A percentile compares a stretch with the other conserved stretches of the same genome.
Evolutionary conservation across 179 eudicot species (phyloP).

Genomic region (Heliamphora pulchella): DNA sequence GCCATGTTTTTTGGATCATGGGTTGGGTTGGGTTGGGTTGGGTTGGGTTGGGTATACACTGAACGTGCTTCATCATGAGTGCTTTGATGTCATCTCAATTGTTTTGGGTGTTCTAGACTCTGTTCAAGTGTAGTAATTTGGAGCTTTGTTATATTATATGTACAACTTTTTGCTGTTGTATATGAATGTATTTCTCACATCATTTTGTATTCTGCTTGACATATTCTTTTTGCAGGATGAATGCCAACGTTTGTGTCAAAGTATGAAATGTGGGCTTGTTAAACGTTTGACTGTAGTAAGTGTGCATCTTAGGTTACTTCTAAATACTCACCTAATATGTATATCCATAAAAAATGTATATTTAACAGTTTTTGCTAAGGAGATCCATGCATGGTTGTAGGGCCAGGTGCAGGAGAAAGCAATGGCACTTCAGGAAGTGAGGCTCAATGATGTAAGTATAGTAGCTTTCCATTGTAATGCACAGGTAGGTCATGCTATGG

Average conservation of each 20-base stretch:
- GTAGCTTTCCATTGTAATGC: slow-evolving; percentile 7
- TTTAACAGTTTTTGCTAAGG: background rate
- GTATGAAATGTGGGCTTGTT: slow-evolving; percentile 85
- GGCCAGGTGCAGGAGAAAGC: slow-evolving; percentile 88
- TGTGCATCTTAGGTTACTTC: background rate
- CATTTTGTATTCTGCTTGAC: background rate
- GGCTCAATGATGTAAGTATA: slow-evolving; percentile 71
- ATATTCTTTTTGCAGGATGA: slow-evolving; percentile 57
- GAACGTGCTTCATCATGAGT: background rate
- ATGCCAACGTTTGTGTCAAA: slow-evolving; percentile 81
- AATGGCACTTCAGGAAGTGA: slow-evolving; percentile 58
- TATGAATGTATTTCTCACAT: background rate
- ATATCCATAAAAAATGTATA: background rate
- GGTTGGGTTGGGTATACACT: background rate
- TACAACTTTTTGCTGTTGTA: background rate
- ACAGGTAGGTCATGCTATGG: background rate
- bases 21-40: background rate
- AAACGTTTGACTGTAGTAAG: slow-evolving; percentile 80
- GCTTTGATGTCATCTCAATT: background rate
- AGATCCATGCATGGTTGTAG: slow-evolving; percentile 36
- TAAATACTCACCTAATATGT: background rate
- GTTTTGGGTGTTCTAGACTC: slow-evolving; percentile 6
- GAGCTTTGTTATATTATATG: background rate
- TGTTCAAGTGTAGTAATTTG: background rate
- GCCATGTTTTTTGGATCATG: background rate